phyloP scores from a whole-genome alignment of 2,329 filamentous ascomycete species.

The Scleromitrula shiraiana region DNA sequence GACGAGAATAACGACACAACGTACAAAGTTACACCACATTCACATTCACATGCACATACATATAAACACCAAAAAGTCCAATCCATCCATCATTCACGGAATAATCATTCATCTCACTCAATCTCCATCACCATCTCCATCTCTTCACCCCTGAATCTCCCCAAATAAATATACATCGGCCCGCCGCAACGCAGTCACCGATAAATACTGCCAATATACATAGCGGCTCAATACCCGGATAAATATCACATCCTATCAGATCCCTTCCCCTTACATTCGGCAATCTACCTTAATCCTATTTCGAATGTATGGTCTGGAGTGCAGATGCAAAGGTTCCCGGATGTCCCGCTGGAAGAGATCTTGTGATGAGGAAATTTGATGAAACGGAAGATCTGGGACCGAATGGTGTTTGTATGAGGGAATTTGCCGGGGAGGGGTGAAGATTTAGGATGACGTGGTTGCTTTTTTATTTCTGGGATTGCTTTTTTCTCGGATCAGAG shows the following conservation, averaged over 20 bases:
- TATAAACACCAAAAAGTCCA: too few relatives aligned
- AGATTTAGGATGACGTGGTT: background rate
- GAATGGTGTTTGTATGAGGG: too few relatives aligned
- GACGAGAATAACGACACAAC: too few relatives aligned
- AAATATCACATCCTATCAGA: slow-evolving; percentile 5
- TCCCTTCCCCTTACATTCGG: background rate
- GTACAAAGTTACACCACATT: too few relatives aligned
- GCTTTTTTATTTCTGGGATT: background rate
- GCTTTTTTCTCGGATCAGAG: too few relatives aligned
- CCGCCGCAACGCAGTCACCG: slow-evolving; percentile 6
- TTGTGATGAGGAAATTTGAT: background rate
- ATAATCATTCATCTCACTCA: slow-evolving; percentile 6
- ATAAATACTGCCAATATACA: slow-evolving; percentile 2
- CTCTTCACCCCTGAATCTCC: background rate
- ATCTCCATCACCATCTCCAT: slow-evolving; percentile 1
- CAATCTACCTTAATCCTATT: background rate
- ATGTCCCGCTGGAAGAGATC: background rate
- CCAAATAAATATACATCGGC: slow-evolving; percentile 6
- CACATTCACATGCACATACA: too few relatives aligned
- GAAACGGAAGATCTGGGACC: slow-evolving; percentile 1
- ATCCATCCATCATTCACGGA: too few relatives aligned
- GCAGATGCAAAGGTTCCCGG: background rate
- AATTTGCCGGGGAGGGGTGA: too few relatives aligned
- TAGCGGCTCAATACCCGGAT: background rate
- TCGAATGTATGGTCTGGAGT: too few relatives aligned